phyloP scores from a whole-genome alignment of 1,139 yeast species.

The Fermentozyma sake region DNA sequence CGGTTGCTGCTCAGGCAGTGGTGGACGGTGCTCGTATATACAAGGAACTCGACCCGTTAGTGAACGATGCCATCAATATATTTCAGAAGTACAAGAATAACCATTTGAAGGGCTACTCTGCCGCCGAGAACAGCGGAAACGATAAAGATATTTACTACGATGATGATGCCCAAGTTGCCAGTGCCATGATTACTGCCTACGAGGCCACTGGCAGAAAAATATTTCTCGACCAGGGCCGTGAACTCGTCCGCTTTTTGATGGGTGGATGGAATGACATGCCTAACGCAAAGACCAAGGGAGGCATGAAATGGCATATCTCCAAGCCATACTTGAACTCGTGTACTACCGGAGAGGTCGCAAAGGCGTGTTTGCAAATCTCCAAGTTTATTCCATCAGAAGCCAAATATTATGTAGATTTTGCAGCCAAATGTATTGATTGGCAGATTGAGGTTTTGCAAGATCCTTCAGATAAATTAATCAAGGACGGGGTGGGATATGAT shows the following conservation, averaged over 20 bases:
- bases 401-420: constrained; percentile 45
- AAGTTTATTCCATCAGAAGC: constrained; percentile 48
- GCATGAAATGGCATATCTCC: constrained; percentile 63
- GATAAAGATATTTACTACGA: constrained; percentile 68
- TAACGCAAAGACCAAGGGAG: constrained; percentile 46
- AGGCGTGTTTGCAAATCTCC: constrained; percentile 59
- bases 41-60: constrained; percentile 51
- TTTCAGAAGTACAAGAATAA: constrained; percentile 52
- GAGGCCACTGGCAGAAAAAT: constrained; percentile 59
- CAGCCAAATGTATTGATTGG: constrained; percentile 52
- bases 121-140: constrained; percentile 52
- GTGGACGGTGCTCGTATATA: constrained; percentile 60
- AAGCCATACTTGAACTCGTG: constrained; percentile 61
- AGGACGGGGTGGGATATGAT: constrained; percentile 58
- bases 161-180: constrained; percentile 73
- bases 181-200: constrained; percentile 63
- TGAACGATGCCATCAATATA: constrained; percentile 49
- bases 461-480: constrained; percentile 51
- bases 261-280: constrained; percentile 58
- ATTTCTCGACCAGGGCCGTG: constrained; percentile 55
- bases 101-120: constrained; percentile 50
- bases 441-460: constrained; percentile 50
- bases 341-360: constrained; percentile 69
- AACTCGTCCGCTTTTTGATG: constrained; percentile 57
- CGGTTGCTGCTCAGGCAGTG: constrained; percentile 59